Evolutionary conservation across 1,139 yeast species (phyloP).

Genomic region (Blastobotrys illinoisensis): DNA sequence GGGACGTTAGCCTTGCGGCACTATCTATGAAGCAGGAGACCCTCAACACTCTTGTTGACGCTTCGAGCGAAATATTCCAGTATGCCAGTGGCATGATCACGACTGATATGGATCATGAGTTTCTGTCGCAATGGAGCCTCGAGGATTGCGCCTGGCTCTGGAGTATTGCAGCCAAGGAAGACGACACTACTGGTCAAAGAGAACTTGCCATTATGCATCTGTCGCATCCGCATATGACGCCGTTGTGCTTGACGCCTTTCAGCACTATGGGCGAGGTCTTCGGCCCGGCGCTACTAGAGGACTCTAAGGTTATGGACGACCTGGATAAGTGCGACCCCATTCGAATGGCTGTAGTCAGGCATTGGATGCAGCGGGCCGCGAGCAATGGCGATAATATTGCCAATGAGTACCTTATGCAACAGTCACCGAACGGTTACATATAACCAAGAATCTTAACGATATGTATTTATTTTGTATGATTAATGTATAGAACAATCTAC

Average conservation of each 20-base stretch:
- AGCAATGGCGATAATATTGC: slow-evolving; percentile 31
- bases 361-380: slow-evolving; percentile 32
- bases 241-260: slow-evolving; percentile 25
- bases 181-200: slow-evolving; percentile 28
- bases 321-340: slow-evolving; percentile 30
- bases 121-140: slow-evolving; percentile 23
- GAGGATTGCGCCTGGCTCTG: slow-evolving; percentile 30
- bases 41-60: slow-evolving; percentile 27
- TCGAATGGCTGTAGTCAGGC: slow-evolving; percentile 30
- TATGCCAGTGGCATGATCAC: slow-evolving; percentile 27
- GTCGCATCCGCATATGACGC: slow-evolving; percentile 30
- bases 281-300: slow-evolving; percentile 23
- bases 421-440: slow-evolving; percentile 12
- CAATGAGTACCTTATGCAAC: slow-evolving; percentile 27
- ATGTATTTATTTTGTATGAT: neutral
- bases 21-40: slow-evolving; percentile 32
- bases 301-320: slow-evolving; percentile 20
- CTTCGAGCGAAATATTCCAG: slow-evolving; percentile 33
- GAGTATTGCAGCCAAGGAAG: slow-evolving; percentile 31
- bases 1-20: slow-evolving; percentile 37
- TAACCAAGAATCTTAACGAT: neutral
- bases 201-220: slow-evolving; percentile 32
- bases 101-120: slow-evolving; percentile 12
- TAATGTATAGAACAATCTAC: neutral
- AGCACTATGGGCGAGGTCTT: slow-evolving; percentile 24